Evolutionary conservation across 2,329 filamentous ascomycete species (phyloP).

Genomic region (Ophiosphaerella korrae): DNA sequence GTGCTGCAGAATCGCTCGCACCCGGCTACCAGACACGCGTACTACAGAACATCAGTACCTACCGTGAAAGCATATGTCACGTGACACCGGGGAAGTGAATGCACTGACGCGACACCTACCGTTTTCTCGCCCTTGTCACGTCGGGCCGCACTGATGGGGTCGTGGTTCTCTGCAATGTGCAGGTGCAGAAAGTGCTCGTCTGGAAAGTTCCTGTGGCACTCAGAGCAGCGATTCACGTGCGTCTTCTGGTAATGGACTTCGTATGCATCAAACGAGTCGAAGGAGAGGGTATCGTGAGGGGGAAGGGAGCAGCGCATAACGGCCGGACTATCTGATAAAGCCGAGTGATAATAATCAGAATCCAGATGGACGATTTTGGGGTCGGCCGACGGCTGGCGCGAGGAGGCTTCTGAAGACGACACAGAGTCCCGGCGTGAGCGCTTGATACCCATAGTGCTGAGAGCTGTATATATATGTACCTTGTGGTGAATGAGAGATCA

Average conservation of each 20-base stretch:
- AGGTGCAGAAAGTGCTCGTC: constrained; percentile 78
- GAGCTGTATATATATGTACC: too few species aligned
- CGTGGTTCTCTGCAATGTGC: constrained; percentile 91
- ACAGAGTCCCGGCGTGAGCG: constrained; percentile 61
- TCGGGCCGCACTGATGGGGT: constrained; percentile 73
- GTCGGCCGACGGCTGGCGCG: constrained; percentile 32
- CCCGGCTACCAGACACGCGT: constrained; percentile 84
- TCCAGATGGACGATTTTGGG: constrained; percentile 63
- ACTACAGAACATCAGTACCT: constrained; percentile 56
- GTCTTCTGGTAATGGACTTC: constrained; percentile 82
- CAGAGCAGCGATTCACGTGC: constrained; percentile 83
- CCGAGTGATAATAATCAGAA: constrained; percentile 15
- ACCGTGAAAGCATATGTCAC: background rate
- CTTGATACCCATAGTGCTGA: constrained; percentile 59
- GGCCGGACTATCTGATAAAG: constrained; percentile 35
- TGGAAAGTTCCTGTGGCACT: constrained; percentile 87
- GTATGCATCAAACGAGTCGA: constrained; percentile 78
- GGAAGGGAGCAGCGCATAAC: constrained; percentile 82
- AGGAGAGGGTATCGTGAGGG: constrained; percentile 74
- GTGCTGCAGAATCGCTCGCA: constrained; percentile 86
- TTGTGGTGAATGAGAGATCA: background rate
- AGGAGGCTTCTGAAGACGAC: constrained; percentile 48
- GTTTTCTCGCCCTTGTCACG: constrained; percentile 85
- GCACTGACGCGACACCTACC: constrained; percentile 56
- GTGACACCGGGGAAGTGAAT: background rate